phyloP scores from a whole-genome alignment of 225 moss, liverwort and hornwort species.

The Polytrichum formosum region DNA sequence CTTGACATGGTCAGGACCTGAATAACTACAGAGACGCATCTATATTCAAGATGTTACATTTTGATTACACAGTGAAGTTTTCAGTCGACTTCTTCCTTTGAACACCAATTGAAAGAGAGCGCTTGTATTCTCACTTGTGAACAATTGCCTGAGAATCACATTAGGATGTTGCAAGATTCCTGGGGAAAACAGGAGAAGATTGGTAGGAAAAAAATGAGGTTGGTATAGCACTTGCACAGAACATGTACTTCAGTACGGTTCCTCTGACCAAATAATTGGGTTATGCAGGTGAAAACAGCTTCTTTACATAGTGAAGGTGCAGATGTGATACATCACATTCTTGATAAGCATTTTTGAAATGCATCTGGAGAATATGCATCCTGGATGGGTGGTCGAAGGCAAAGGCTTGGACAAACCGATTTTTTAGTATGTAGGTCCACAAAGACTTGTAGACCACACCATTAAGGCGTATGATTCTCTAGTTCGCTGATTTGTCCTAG shows the following conservation, averaged over 20 bases:
- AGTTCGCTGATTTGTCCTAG: too few species aligned
- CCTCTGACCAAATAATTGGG: background rate
- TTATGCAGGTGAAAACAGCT: slow-evolving; percentile 13
- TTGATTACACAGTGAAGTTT: background rate
- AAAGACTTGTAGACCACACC: slow-evolving; percentile 4
- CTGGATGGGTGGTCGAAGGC: background rate
- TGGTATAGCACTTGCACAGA: too few species aligned
- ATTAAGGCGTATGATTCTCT: background rate
- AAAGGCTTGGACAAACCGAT: slow-evolving; percentile 21
- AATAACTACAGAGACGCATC: background rate
- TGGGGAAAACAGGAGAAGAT: too few species aligned
- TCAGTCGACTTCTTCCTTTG: too few species aligned
- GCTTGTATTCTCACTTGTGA: too few species aligned
- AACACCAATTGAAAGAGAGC: too few species aligned
- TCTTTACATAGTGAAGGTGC: slow-evolving; percentile 12
- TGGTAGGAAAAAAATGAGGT: too few species aligned
- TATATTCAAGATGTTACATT: background rate
- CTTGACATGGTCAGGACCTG: background rate
- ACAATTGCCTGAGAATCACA: too few species aligned
- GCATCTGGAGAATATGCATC: background rate
- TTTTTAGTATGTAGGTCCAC: slow-evolving; percentile 25
- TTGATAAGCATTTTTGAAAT: slow-evolving; percentile 19
- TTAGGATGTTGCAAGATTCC: too few species aligned
- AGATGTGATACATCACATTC: slow-evolving; percentile 17
- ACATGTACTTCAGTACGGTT: background rate